phyloP scores from a whole-genome alignment of 2,329 filamentous ascomycete species.

The Colletotrichum sp. region DNA sequence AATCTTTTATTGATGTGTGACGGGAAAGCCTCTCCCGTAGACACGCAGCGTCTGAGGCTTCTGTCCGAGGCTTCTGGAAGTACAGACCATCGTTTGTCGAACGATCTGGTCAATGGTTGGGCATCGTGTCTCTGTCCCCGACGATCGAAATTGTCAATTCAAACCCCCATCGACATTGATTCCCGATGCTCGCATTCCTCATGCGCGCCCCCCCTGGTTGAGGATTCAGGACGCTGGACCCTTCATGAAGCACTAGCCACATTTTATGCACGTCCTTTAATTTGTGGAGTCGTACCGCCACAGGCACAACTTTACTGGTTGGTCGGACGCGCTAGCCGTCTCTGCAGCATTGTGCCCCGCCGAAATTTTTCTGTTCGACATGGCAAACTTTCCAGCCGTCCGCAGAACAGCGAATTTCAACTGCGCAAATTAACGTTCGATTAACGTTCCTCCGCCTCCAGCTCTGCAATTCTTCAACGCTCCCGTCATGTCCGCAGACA shows the following conservation, averaged over 20 bases:
- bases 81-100: background rate
- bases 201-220: background rate
- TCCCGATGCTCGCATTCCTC: background rate
- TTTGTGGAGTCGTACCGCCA: constrained; percentile 7
- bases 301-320: background rate
- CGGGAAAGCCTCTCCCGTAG: background rate
- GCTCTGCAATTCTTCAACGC: constrained; percentile 6
- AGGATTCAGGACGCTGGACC: background rate
- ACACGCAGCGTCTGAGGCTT: background rate
- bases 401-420: background rate
- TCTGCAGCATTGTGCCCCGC: constrained; percentile 8
- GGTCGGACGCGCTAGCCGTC: background rate
- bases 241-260: background rate
- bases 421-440: constrained; percentile 19
- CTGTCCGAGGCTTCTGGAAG: background rate
- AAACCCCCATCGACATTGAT: background rate
- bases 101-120: background rate
- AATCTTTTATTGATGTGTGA: background rate
- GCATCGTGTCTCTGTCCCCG: background rate
- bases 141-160: background rate
- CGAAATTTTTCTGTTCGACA: constrained; percentile 12
- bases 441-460: constrained; percentile 9
- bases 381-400: background rate
- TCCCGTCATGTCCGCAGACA: constrained; percentile 47
- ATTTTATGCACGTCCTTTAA: background rate